A percentile compares a stretch with the other conserved stretches of the same genome.
Conservation (phyloP, 202 grass and related monocot species). For the Zizania palustris region DNA sequence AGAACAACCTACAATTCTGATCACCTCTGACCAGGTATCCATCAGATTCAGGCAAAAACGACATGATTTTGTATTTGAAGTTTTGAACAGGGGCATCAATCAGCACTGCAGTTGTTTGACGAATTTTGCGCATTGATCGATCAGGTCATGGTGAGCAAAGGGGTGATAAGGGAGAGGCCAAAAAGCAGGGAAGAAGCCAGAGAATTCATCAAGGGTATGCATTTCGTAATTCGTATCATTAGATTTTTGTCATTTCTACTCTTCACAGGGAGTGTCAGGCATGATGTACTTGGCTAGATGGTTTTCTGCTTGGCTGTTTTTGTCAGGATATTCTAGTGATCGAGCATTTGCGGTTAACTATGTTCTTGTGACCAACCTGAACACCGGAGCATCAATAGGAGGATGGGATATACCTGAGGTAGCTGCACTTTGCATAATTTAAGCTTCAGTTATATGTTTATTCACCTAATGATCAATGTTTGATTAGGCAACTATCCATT, state of each 20-base stretch:
- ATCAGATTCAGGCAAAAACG: not conserved
- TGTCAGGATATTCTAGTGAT: conserved; percentile 58
- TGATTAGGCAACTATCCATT: too few relatives aligned
- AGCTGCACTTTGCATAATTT: not conserved
- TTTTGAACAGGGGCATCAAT: not conserved
- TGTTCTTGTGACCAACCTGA: conserved; percentile 73
- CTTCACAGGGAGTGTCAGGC: not conserved
- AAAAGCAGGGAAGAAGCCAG: conserved; percentile 50
- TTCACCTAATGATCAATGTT: not conserved
- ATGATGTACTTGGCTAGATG: not conserved
- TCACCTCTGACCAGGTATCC: conserved; percentile 65
- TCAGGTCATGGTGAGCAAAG: conserved; percentile 59
- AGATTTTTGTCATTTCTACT: not conserved
- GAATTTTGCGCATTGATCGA: not conserved
- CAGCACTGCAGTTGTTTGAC: not conserved
- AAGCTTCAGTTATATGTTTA: not conserved
- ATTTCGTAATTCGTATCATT: not conserved
- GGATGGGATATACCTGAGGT: conserved; percentile 71
- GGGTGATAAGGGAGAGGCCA: conserved; percentile 56
- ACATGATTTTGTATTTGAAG: not conserved
- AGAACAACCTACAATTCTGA: conserved; percentile 43
- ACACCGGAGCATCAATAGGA: conserved; percentile 48
- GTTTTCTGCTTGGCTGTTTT: not conserved
- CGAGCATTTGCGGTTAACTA: conserved; percentile 65
- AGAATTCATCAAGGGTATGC: conserved; percentile 66